A percentile compares a stretch with the other conserved stretches of the same genome.
Evolutionary conservation across 2,329 filamentous ascomycete species (phyloP).

Genomic region (Microsporum audouinii): DNA sequence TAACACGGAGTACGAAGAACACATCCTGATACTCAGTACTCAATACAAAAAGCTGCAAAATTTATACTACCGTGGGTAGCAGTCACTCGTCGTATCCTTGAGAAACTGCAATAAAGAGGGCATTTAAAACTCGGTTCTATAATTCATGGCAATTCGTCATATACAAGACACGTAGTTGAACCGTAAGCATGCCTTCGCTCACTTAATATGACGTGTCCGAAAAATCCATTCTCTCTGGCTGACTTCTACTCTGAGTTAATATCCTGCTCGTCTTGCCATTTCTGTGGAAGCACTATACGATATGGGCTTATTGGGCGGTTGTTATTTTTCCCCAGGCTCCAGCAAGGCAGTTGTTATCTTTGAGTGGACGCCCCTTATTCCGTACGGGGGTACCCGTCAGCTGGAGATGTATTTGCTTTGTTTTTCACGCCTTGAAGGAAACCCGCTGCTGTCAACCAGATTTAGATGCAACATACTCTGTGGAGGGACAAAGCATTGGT

Average conservation of each 20-base stretch:
- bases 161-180: not conserved
- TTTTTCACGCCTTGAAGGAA: not conserved
- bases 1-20: not conserved
- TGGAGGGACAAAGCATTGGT: not conserved
- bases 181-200: not conserved
- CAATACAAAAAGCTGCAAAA: not conserved
- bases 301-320: not conserved
- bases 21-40: not conserved
- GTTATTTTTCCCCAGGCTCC: not conserved
- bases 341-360: not conserved
- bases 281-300: not conserved
- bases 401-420: slow-evolving; percentile 1
- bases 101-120: not conserved
- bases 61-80: not conserved
- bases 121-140: not conserved
- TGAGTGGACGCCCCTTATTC: not conserved
- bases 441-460: not conserved
- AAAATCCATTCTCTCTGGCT: not conserved
- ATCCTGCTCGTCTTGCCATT: not conserved
- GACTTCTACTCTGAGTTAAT: not conserved
- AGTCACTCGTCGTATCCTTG: not conserved
- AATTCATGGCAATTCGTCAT: not conserved
- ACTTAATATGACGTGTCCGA: not conserved
- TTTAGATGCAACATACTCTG: too few species aligned
- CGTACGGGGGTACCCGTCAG: slow-evolving; percentile 3